Evolutionary conservation across 345 rosid species (phyloP).

Genomic region (Linum usitatissimum): DNA sequence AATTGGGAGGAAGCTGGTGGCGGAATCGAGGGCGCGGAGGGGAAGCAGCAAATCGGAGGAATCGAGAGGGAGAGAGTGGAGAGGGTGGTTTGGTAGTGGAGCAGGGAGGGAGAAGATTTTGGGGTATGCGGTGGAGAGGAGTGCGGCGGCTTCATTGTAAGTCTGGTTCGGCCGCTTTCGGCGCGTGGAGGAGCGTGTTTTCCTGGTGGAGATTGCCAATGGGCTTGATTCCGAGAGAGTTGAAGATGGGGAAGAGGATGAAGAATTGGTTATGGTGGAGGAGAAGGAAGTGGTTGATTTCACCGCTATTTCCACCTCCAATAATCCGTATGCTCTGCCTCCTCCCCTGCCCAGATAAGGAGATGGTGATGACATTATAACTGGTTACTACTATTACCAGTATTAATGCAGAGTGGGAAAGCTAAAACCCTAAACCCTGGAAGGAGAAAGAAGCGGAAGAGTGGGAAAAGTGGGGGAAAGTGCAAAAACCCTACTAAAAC

Average conservation of each 20-base stretch:
- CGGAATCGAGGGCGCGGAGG: constrained; percentile 39
- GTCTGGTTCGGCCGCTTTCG: constrained; percentile 3
- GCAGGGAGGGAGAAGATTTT: constrained; percentile 33
- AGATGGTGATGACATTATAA: not conserved
- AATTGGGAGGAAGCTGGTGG: constrained; percentile 36
- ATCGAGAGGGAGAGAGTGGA: constrained; percentile 26
- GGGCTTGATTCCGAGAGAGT: not conserved
- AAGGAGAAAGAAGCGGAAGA: not conserved
- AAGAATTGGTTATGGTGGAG: not conserved
- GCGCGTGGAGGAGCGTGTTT: not conserved
- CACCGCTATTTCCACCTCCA: not conserved
- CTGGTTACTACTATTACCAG: too few relatives aligned
- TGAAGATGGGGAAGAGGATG: not conserved
- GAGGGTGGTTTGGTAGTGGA: constrained; percentile 21
- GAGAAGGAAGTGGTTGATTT: not conserved
- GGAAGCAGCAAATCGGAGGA: constrained; percentile 39
- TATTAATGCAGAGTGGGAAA: not conserved
- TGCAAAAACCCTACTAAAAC: not conserved
- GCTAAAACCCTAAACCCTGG: constrained; percentile 1
- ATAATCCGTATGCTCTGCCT: not conserved
- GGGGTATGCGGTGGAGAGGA: constrained; percentile 83
- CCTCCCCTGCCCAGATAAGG: not conserved
- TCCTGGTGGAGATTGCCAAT: not conserved
- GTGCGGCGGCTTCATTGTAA: constrained; percentile 23
- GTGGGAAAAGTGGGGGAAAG: not conserved